Evolutionary conservation across 768 basidiomycete species (phyloP), one percentile per base, ranked within the genome.

Genomic region (Leccinum ochraceum): DNA sequence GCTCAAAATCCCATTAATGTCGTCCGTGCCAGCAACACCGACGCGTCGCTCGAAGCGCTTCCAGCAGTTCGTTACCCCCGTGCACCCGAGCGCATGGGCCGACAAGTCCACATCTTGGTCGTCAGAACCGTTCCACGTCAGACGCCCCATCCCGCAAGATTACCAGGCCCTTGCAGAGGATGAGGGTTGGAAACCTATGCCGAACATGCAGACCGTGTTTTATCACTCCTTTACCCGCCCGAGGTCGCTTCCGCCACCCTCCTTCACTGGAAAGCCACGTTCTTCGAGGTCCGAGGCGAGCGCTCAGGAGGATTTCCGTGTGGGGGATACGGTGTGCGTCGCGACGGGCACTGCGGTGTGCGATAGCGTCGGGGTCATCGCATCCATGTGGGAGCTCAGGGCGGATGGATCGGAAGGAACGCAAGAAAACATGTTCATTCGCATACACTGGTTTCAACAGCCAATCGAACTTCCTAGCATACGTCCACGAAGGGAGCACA

Each of bases 371-470:
- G 91, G 83, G 4, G 85, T 91, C 46, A 86, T 93, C 52, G 76
- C 83, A 17, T 78, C 87, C 0, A 83, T 93, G 78, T 92, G 89
- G 87, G 83, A 88, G 7, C 72, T 67, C 63, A 59, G 52, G 56
- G 75, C 58, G 2, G 75, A 74, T 8, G 68, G 68, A 0, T 66
- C 56, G 24, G 71, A 76, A 37, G 69, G 69, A n/a, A 71, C 67
- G 2, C 65, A 56, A 24, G 65, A 72, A 39, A 80, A 76, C 53
- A 84, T 86, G 78, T 79, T 82, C 58, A 72, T 89, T 24, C 80
- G 82, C 28, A 74, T 92, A 24, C 90, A 91, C 65, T 93, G 90
- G 90, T 93, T 92, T 66, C 74, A 89, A 62, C 75, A 85, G 34
- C 89, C 89, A 1, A 73, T 76, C 0, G 85, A 92, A 69, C 75